Base-by-base conservation (phyloP, 2,329 filamentous ascomycete species). In the Sporothrix mexicana region DNA sequence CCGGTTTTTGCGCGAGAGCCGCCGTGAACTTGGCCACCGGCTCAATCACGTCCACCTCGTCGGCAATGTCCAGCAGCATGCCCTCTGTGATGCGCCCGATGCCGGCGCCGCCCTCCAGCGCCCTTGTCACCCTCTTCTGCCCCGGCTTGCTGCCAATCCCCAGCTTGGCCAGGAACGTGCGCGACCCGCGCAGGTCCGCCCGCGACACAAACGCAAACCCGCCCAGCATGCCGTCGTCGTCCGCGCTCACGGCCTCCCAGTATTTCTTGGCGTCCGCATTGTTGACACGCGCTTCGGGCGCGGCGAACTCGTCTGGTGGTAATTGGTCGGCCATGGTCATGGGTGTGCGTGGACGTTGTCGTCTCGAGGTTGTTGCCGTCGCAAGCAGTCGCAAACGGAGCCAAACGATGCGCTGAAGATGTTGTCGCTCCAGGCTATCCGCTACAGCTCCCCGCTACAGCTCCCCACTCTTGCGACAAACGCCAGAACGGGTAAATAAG, bases 21-120 rank as follows among this genome's bases (percentile, higher is more conserved):
- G 86, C 85, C 0, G 93, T 94, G 81, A 98, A 97, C 79, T 94
- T 94, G 77, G 86, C 84, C 23, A 97, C 88, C 0, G 95, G 95
- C 83, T 98, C 95, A 45, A 98, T 89, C 25, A 97, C 86, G 79
- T 98, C 95, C 7, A 97, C 91, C 2, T 85, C 83, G 17, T 88
- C 83, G n/a, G 91, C 90, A 0, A 95, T 83, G 30, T 88, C 84
- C 41, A 91, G 82, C n/a, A 98, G 84, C 3, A 98, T 85, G 0
- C 92, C 92, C 73, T 91, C 86, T 0, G 94, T 97, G 73, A 98
- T 88, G 57, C 95, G 86, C 0, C 95, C 95, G 73, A 97, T 97
- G 0, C 83, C 82, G 41, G 82, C 82, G 9, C 83, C 83, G 8
- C 83, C 83, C 69, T 84, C 83, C 1, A 84, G 75, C 2, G 79